phyloP scores from a whole-genome alignment of 2,329 filamentous ascomycete genomes.

The Phaeosphaeria sp. region DNA sequence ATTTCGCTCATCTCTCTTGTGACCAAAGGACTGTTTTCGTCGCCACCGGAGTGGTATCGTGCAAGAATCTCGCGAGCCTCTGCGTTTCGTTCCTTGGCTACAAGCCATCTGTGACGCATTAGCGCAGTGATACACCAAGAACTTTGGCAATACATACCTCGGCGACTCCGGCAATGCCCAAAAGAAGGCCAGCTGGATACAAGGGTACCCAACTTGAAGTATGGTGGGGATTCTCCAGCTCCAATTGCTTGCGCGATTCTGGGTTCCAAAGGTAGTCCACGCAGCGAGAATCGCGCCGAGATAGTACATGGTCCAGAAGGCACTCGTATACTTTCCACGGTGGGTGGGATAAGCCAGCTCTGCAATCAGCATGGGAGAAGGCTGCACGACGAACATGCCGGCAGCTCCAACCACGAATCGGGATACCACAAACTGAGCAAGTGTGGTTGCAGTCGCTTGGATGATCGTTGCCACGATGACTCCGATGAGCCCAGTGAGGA shows the following conservation, averaged over 20 bases:
- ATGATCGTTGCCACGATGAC: constrained; percentile 59
- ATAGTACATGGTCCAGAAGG: constrained; percentile 53
- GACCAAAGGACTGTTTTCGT: constrained; percentile 65
- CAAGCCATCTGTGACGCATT: constrained; percentile 60
- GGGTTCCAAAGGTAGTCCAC: constrained; percentile 19
- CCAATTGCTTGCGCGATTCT: constrained; percentile 13
- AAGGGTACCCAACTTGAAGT: constrained; percentile 65
- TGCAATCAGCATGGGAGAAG: constrained; percentile 61
- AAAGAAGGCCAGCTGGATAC: constrained; percentile 66
- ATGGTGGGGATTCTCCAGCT: constrained; percentile 68
- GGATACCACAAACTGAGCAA: constrained; percentile 55
- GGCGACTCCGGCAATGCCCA: constrained; percentile 65
- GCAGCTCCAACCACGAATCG: constrained; percentile 50
- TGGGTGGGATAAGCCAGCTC: constrained; percentile 66
- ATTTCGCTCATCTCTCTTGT: constrained; percentile 73
- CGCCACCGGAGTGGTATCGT: constrained; percentile 69
- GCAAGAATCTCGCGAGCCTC: constrained; percentile 67
- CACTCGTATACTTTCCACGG: constrained; percentile 63
- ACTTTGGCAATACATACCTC: not conserved
- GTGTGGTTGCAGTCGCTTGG: constrained; percentile 54
- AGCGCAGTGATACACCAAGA: not conserved
- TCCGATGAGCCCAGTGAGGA: constrained; percentile 36
- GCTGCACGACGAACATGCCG: constrained; percentile 57
- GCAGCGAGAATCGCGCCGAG: constrained; percentile 22
- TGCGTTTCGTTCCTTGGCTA: constrained; percentile 68